A percentile compares a stretch with the other conserved stretches of the same genome.
Conservation (phyloP, 768 basidiomycete species). For the Auriculariales sp. region DNA sequence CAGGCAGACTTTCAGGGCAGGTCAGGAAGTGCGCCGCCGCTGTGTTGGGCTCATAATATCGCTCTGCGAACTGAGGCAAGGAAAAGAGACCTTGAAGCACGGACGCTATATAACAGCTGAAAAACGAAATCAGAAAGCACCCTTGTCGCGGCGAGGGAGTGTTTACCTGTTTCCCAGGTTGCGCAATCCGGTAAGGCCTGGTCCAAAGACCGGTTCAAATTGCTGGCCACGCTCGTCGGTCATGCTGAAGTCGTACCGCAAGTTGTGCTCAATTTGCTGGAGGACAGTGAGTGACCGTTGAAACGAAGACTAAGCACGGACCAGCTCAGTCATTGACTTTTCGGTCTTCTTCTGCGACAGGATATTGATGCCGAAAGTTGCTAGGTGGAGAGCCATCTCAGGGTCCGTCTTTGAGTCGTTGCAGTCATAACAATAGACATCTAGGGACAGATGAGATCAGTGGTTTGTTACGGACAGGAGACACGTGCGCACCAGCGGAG, state of each 20-base stretch:
- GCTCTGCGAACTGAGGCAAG: conserved; percentile 56
- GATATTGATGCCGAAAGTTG: conserved; percentile 79
- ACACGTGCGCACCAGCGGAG: conserved; percentile 46
- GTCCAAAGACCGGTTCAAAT: conserved; percentile 76
- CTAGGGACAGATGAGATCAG: conserved; percentile 21
- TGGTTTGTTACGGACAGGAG: neutral
- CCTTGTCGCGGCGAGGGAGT: neutral
- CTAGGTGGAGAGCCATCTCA: conserved; percentile 55
- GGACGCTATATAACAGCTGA: conserved; percentile 94
- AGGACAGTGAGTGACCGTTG: neutral
- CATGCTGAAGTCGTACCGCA: conserved; percentile 87
- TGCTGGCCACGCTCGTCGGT: conserved; percentile 77
- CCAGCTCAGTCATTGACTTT: conserved; percentile 92
- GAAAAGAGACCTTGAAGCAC: conserved; percentile 79
- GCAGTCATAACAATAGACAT: conserved; percentile 88
- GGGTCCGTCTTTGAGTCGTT: conserved; percentile 74
- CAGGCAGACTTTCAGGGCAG: conserved; percentile 58
- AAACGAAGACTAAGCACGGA: conserved; percentile 19
- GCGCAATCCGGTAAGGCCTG: conserved; percentile 73
- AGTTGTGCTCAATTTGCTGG: conserved; percentile 92
- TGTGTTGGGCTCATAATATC: conserved; percentile 36
- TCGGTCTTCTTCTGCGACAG: conserved; percentile 76
- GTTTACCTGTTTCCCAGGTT: conserved; percentile 83
- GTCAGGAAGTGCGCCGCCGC: conserved; percentile 37
- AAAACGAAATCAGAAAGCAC: neutral